Evolutionary conservation across 2,329 filamentous ascomycete genomes (phyloP).

Genomic region (Penicillium sp.): DNA sequence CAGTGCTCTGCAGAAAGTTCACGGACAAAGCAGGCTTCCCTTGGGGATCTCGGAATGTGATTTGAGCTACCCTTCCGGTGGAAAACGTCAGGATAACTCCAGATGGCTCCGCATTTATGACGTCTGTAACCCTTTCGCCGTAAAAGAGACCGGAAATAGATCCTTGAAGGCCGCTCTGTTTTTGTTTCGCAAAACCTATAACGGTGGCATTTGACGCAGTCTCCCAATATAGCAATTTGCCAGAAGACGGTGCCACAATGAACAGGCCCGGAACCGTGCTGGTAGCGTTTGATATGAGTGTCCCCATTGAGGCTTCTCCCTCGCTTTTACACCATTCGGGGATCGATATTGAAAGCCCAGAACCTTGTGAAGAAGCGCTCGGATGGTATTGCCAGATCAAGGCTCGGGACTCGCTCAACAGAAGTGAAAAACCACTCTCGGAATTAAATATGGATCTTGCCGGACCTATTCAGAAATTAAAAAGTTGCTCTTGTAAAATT

Average conservation of each 20-base stretch:
- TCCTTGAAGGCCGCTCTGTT: slow-evolving; percentile 74
- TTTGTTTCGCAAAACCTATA: slow-evolving; percentile 76
- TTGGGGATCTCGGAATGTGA: slow-evolving; percentile 80
- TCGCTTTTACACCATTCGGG: slow-evolving; percentile 64
- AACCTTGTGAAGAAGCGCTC: slow-evolving; percentile 23
- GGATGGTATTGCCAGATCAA: slow-evolving; percentile 83
- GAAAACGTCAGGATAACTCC: slow-evolving; percentile 84
- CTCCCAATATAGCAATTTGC: slow-evolving; percentile 92
- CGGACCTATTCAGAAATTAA: slow-evolving; percentile 44
- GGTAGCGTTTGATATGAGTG: slow-evolving; percentile 72
- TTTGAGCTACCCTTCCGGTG: slow-evolving; percentile 78
- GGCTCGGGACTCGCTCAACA: slow-evolving; percentile 75
- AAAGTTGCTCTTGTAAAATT: slow-evolving; percentile 14
- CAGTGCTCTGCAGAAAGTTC: slow-evolving; percentile 63
- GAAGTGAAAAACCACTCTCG: slow-evolving; percentile 69
- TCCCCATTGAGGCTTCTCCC: slow-evolving; percentile 75
- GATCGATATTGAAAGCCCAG: slow-evolving; percentile 67
- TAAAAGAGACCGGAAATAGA: slow-evolving; percentile 69
- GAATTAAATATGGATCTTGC: slow-evolving; percentile 65
- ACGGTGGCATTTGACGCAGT: slow-evolving; percentile 86
- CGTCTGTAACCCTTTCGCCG: slow-evolving; percentile 70
- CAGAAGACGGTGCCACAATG: slow-evolving; percentile 75
- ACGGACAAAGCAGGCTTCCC: slow-evolving; percentile 77
- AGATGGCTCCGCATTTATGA: slow-evolving; percentile 79
- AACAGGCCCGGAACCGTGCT: slow-evolving; percentile 81